Conservation (phyloP, 805 yeast genomes). For the Barnettozyma populi region DNA sequence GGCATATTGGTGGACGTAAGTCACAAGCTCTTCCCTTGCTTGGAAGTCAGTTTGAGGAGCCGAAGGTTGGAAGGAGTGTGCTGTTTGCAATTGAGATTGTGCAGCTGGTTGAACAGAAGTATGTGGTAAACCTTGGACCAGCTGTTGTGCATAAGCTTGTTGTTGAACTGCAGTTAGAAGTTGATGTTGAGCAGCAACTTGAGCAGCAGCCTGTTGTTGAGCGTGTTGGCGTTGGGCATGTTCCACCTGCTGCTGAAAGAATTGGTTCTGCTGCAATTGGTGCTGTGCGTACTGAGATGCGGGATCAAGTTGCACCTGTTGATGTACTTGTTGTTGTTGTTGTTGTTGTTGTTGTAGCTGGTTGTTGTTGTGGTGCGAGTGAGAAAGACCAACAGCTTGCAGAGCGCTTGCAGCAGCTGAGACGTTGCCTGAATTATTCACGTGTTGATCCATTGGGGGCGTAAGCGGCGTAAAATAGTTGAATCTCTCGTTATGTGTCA, state of each 20-base stretch:
- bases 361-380: conserved; percentile 13
- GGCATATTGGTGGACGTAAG: conserved; percentile 26
- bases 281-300: conserved; percentile 16
- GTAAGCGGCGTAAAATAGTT: conserved; percentile 4
- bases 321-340: conserved; percentile 18
- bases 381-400: conserved; percentile 21
- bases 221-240: conserved; percentile 19
- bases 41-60: conserved; percentile 22
- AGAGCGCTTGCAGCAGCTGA: conserved; percentile 23
- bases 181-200: conserved; percentile 6
- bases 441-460: conserved; percentile 10
- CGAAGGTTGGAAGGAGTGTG: conserved; percentile 18
- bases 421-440: conserved; percentile 13
- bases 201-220: conserved; percentile 11
- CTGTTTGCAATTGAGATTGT: conserved; percentile 5
- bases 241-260: conserved; percentile 19
- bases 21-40: conserved; percentile 21
- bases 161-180: conserved; percentile 10
- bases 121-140: conserved; percentile 21
- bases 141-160: conserved; percentile 18
- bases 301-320: conserved; percentile 12
- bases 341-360: conserved; percentile 11
- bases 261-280: conserved; percentile 15
- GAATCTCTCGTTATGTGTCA: conserved; percentile 1
- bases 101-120: conserved; percentile 4